Percentiles rank a stretch among this genome's conserved stretches.
These are phyloP conservation scores for Ophiostoma angusticollis DNA, from an alignment of 2,329 filamentous ascomycete species.

Conservation along the genomic window DNA sequence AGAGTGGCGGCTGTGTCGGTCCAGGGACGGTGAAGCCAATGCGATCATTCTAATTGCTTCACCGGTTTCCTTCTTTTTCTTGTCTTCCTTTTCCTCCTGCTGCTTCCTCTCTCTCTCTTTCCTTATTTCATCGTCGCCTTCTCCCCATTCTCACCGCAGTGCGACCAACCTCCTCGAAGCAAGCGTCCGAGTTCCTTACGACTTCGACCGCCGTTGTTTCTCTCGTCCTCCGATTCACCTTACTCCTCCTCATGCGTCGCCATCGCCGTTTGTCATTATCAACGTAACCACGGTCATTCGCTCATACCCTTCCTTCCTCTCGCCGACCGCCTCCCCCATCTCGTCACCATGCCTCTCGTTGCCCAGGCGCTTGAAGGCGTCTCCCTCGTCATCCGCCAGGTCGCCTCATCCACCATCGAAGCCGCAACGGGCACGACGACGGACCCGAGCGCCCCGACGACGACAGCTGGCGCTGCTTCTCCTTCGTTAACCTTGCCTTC, in stretches of 20 bases:
- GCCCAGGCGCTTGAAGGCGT: constrained; percentile 17
- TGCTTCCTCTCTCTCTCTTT: background rate
- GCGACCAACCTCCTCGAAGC: background rate
- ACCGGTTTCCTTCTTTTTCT: background rate
- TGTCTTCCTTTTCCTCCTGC: constrained; percentile 1
- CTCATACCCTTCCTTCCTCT: background rate
- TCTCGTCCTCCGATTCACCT: background rate
- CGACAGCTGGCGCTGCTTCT: background rate
- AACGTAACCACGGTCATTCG: background rate
- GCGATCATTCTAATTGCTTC: too few species aligned
- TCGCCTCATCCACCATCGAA: constrained; percentile 6
- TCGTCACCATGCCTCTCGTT: constrained; percentile 17
- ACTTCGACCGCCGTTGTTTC: background rate
- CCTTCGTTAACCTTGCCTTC: background rate
- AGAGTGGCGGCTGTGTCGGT: too few species aligned
- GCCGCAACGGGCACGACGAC: constrained; percentile 1
- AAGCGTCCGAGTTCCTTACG: background rate
- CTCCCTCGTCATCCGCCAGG: constrained; percentile 18
- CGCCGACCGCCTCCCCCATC: background rate
- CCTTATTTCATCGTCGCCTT: background rate
- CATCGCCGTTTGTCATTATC: background rate
- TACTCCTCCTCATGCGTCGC: constrained; percentile 3
- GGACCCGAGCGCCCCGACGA: background rate
- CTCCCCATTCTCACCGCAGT: background rate
- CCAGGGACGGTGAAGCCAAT: too few species aligned